Evolutionary conservation across 768 basidiomycete genomes (phyloP), one percentile per base, ranked within the genome.

Genomic region (Rhizopogon sp.): DNA sequence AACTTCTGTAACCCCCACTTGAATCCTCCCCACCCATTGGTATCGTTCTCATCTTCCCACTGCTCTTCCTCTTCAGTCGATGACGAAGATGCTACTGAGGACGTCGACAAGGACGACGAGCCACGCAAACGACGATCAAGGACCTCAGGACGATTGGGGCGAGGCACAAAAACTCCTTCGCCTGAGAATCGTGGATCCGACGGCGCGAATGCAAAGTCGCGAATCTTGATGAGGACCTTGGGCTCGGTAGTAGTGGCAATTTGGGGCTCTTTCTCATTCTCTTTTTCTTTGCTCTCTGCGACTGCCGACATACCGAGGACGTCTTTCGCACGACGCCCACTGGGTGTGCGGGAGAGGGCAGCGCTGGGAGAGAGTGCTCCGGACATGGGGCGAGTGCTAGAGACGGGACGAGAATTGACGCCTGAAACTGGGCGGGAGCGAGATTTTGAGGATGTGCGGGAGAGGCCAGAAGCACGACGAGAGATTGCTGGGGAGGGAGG

Each of bases 401-500:
- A 68, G 0, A 35, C 10, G 0, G 64, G 63, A 37, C 66, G 58
- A 9, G 67, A 68, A 43, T 52, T 66, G 51, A 62, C 56, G 2
- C 56, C 58, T 4, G 66, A 70, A 6, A 52, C 56, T 0, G 66
- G 65, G 3, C 66, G 43, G 0, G 67, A 61, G 10, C 55, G 55
- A 5, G 57, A 54, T 20, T 39, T 56, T 13, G 60, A 70, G 6
- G 68, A 65, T 0, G 59, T 8, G 11, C 67, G 66, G 4, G 67
- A 68, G 6, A 66, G 44, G 9, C 64, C 62, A 10, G 78, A 77
- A 46, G 69, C 51, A 55, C 72, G 56, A 37, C 81, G 76, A 0
- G 81, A 82, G 5, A 74, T 54, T 0, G 74, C 79, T 14, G 84
- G 84, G 1, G 82, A 85, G 4, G 79, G 79, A 0, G 85, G 84